Percentiles rank a stretch among this genome's conserved stretches.
Evolutionary conservation across 306 rosid species (phyloP).

Genomic region (Pyrus pyrifolia): DNA sequence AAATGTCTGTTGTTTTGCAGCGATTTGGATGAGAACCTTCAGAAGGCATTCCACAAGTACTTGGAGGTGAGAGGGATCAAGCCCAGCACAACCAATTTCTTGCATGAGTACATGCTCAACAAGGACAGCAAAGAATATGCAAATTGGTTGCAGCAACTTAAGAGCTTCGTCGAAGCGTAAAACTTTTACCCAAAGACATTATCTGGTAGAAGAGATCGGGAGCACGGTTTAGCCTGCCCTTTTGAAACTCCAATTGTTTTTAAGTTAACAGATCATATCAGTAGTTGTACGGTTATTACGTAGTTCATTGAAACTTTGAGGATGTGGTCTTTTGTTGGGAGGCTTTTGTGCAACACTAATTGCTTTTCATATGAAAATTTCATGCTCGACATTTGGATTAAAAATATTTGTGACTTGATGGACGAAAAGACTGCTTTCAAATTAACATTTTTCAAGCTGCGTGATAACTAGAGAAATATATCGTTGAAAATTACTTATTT

Average conservation of each 20-base stretch:
- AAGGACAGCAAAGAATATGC: conserved; percentile 78
- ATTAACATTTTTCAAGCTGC: too few relatives aligned
- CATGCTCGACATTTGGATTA: too few relatives aligned
- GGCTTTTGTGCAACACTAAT: background rate
- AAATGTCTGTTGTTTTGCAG: conserved; percentile 23
- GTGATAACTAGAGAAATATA: too few relatives aligned
- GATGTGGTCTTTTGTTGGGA: background rate
- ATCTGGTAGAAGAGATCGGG: conserved; percentile 1
- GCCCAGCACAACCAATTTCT: conserved; percentile 71
- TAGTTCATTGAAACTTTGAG: conserved; percentile 3
- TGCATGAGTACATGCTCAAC: conserved; percentile 96
- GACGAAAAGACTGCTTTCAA: too few relatives aligned
- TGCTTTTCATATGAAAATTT: background rate
- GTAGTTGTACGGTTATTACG: background rate
- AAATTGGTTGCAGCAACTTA: conserved; percentile 70
- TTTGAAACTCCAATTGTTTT: background rate
- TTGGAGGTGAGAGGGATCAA: conserved; percentile 90
- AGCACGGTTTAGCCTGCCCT: background rate
- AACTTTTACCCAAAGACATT: background rate
- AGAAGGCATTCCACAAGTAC: conserved; percentile 72
- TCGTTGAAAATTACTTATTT: too few relatives aligned
- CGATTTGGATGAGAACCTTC: conserved; percentile 79
- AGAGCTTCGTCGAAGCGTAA: conserved; percentile 57
- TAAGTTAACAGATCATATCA: background rate
- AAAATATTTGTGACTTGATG: too few relatives aligned